Conservation (phyloP, 2,329 filamentous ascomycete species). For the Monosporascus sp. region DNA sequence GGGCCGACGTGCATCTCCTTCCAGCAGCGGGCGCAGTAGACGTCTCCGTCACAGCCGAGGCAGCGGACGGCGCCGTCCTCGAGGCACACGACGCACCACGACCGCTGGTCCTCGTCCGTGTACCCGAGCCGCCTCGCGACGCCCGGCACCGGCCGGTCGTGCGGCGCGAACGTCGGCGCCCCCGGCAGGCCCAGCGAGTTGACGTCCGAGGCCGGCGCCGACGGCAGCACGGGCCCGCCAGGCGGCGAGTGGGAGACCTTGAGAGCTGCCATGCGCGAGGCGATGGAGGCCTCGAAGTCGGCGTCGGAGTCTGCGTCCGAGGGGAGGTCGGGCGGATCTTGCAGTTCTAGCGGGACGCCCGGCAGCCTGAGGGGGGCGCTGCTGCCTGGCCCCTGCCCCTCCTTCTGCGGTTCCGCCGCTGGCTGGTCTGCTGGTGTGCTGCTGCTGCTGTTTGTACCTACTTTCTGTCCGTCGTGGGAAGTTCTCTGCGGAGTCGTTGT, state of each 20-base stretch:
- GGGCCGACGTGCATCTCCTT: constrained; percentile 71
- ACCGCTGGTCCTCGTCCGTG: constrained; percentile 66
- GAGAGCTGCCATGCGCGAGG: constrained; percentile 48
- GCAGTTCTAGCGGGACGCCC: constrained; percentile 39
- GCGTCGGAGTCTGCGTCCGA: constrained; percentile 17
- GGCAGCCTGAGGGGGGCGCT: constrained; percentile 36
- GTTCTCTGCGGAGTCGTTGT: neutral
- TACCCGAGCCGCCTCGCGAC: constrained; percentile 38
- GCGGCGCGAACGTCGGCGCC: constrained; percentile 8
- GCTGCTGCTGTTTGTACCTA: neutral
- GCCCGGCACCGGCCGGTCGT: constrained; percentile 32
- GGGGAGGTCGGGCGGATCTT: constrained; percentile 26
- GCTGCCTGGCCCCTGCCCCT: neutral
- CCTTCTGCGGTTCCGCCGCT: neutral
- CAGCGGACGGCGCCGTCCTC: constrained; percentile 72
- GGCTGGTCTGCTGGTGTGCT: neutral
- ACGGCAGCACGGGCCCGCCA: constrained; percentile 15
- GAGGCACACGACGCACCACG: constrained; percentile 79
- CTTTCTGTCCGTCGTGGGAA: constrained; percentile 1
- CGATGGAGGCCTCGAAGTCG: constrained; percentile 41
- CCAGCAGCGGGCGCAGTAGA: constrained; percentile 79
- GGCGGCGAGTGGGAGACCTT: constrained; percentile 25
- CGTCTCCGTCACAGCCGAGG: constrained; percentile 62
- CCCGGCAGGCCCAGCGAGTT: neutral
- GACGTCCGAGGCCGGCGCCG: constrained; percentile 5